Evolutionary conservation across 2,329 filamentous ascomycete species (phyloP), one percentile per base, ranked within the genome.

Genomic region (Pseudopyricularia cyperi): DNA sequence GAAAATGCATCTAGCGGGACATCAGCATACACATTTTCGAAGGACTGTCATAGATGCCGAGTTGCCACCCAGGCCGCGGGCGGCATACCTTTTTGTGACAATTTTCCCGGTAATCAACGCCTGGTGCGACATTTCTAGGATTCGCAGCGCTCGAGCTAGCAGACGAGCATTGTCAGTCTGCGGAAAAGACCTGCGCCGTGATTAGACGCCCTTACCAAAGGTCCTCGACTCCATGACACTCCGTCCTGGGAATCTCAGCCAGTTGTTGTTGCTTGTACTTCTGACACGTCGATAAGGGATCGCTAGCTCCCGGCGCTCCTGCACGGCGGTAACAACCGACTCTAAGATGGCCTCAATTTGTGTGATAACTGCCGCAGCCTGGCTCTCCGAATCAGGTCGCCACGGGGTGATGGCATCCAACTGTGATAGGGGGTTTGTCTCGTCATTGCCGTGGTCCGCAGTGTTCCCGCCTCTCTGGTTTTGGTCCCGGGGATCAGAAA

Each of bases 1-100:
- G 64, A 83, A 94, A 4, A 94, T 81, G 60, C 87, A 86, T 55
- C 87, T 91, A 55, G n/a, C 4, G n/a, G 9, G 17, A 24, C 39
- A 32, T 48, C 14, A 24, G 11, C 15, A 33, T 26, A 19, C 14
- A 14, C 2, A 9, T 22, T 11, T 7, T n/a, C n/a, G n/a, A n/a
- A n/a, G n/a, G n/a, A 32, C 32, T 9, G 17, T 15, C 15, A 22
- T 15, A 19, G 26, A 7, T 24, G 32, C 3, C 33, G 15, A 39
- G 52, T n/a, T 55, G 37, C 19, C 30, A 3, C 24, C 14, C 7
- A 30, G 24, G 35, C 14, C 7, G 24, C 19, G 46, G 35, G 12
- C 48, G 49, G 46, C 65, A 44, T 50, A 83, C 80, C 81, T 77
- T 64, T 85, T 85, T 2, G 81, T 83, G 19, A 81, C 69, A 3